Evolutionary conservation across 371 early-diverging fungal genomes (phyloP).

Genomic region (Syncephalis plumigaleata): DNA sequence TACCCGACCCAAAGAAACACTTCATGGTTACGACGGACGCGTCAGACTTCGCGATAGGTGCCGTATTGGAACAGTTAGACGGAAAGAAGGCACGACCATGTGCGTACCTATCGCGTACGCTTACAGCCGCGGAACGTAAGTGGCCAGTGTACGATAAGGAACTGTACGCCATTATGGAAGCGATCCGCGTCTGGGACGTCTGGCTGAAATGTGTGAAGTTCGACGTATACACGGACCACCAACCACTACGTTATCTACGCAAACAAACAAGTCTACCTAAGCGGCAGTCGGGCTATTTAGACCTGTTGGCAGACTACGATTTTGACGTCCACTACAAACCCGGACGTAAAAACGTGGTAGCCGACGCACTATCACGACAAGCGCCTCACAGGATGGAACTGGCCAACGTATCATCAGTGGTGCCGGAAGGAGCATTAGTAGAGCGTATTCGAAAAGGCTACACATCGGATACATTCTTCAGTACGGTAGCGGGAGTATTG

Average conservation of each 20-base stretch:
- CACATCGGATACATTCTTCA: too few species aligned
- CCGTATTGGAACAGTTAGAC: constrained; percentile 6
- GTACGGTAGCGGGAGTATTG: too few species aligned
- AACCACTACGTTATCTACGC: background rate
- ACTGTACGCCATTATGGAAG: constrained; percentile 11
- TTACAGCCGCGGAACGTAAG: constrained; percentile 10
- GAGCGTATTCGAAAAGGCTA: too few species aligned
- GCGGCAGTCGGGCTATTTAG: constrained; percentile 1
- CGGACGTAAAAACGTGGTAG: constrained; percentile 11
- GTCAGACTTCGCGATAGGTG: constrained; percentile 9
- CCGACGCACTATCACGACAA: constrained; percentile 11
- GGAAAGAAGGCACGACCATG: constrained; percentile 8
- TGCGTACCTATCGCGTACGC: constrained; percentile 9
- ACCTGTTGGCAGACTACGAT: background rate
- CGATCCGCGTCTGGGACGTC: background rate
- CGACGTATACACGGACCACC: constrained; percentile 4
- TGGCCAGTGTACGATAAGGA: constrained; percentile 14
- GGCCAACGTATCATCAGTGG: too few species aligned
- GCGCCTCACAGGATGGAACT: too few species aligned
- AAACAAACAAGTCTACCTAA: background rate
- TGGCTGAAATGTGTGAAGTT: constrained; percentile 1
- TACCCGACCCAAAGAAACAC: constrained; percentile 7
- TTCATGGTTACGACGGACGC: constrained; percentile 8
- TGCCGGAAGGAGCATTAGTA: too few species aligned
- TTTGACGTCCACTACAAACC: constrained; percentile 12